Conservation (phyloP, 345 rosid genomes). For the Acer negundo region DNA sequence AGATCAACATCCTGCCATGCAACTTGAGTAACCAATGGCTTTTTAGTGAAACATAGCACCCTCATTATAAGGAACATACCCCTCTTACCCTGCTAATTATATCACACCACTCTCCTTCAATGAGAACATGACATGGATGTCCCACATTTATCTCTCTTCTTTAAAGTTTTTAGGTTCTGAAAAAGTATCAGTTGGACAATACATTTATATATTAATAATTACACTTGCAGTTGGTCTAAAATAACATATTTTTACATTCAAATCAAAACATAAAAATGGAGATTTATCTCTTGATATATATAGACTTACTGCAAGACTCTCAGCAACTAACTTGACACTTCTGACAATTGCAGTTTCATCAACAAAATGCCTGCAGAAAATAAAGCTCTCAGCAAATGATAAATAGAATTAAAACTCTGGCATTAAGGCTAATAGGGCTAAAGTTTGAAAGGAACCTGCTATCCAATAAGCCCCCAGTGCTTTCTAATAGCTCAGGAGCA, state of each 20-base stretch:
- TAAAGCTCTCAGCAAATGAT: slow-evolving; percentile 21
- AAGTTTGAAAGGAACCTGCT: slow-evolving; percentile 54
- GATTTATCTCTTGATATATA: slow-evolving; percentile 1
- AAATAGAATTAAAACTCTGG: neutral
- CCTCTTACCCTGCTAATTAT: neutral
- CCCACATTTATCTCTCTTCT: neutral
- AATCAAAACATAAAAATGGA: slow-evolving; percentile 13
- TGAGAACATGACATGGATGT: neutral
- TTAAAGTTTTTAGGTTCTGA: neutral
- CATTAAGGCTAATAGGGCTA: slow-evolving; percentile 7
- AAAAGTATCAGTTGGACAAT: neutral
- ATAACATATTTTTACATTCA: slow-evolving; percentile 1
- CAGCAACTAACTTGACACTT: slow-evolving; percentile 84
- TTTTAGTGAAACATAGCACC: neutral
- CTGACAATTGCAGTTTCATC: slow-evolving; percentile 64
- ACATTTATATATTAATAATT: neutral
- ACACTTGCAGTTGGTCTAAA: neutral
- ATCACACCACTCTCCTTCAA: neutral
- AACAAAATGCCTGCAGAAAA: slow-evolving; percentile 61
- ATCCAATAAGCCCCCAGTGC: slow-evolving; percentile 79
- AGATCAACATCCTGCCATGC: neutral
- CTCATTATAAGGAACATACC: neutral
- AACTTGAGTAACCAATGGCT: neutral
- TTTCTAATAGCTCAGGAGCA: slow-evolving; percentile 78
- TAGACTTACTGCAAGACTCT: slow-evolving; percentile 83